Conservation (phyloP, 305 asterid genomes). For the Solanum hybrid region DNA sequence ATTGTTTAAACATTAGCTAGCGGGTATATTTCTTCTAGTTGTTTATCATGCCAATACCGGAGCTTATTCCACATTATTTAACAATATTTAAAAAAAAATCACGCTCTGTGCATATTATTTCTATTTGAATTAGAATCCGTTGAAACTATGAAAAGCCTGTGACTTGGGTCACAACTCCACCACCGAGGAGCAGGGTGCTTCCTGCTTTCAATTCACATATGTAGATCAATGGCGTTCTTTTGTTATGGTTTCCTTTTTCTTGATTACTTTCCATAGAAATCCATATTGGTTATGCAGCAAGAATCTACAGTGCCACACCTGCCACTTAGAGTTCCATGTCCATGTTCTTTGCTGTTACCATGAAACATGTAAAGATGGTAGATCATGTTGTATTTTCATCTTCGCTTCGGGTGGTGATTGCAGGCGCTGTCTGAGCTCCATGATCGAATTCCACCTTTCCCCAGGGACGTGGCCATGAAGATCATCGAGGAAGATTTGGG, state of each 20-base stretch:
- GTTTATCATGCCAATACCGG: not conserved
- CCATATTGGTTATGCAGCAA: not conserved
- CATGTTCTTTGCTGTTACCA: not conserved
- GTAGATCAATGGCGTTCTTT: not conserved
- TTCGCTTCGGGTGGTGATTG: constrained; percentile 39
- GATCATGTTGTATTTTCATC: constrained; percentile 8
- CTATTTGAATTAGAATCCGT: not conserved
- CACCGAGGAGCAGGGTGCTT: not conserved
- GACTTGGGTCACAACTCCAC: not conserved
- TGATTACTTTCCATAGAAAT: not conserved
- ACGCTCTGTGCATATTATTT: not conserved
- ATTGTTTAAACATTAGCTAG: not conserved
- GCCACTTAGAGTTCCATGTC: not conserved
- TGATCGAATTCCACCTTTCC: constrained; percentile 89
- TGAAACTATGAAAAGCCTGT: not conserved
- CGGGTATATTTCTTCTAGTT: not conserved
- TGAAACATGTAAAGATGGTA: not conserved
- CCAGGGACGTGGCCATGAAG: constrained; percentile 71
- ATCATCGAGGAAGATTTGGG: constrained; percentile 87
- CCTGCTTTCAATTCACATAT: not conserved
- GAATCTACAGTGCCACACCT: not conserved
- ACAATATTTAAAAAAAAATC: not conserved
- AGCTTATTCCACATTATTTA: not conserved
- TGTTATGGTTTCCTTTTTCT: not conserved
- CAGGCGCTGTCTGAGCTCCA: constrained; percentile 94